Evolutionary conservation across 2,329 filamentous ascomycete species (phyloP).

Genomic region (Neophaeococcomyces mojaviensis): DNA sequence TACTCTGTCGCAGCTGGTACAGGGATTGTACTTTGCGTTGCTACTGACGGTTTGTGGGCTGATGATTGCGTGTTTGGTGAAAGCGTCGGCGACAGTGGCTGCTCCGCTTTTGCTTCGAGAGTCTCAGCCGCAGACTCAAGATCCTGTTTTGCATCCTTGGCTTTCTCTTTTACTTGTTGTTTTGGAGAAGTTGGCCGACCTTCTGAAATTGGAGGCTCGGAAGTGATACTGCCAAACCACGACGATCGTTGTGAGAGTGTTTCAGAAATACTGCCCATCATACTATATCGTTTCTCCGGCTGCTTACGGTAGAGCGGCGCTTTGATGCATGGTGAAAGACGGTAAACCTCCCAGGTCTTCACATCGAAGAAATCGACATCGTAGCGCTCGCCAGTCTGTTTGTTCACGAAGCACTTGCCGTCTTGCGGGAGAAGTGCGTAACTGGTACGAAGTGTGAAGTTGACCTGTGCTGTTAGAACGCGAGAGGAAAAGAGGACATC

Average conservation of each 20-base stretch:
- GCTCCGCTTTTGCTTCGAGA: slow-evolving; percentile 13
- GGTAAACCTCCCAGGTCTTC: slow-evolving; percentile 70
- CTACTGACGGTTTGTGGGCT: slow-evolving; percentile 25
- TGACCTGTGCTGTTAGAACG: slow-evolving; percentile 84
- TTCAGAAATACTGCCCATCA: slow-evolving; percentile 41
- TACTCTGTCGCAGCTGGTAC: slow-evolving; percentile 55
- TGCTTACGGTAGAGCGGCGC: slow-evolving; percentile 50
- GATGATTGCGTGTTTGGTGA: slow-evolving; percentile 14
- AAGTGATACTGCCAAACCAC: slow-evolving; percentile 32
- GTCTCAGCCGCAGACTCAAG: slow-evolving; percentile 23
- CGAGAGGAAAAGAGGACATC: slow-evolving; percentile 83
- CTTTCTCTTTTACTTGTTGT: background rate
- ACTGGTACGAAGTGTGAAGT: slow-evolving; percentile 82
- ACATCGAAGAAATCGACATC: slow-evolving; percentile 76
- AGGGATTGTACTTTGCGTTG: slow-evolving; percentile 42
- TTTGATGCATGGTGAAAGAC: slow-evolving; percentile 69
- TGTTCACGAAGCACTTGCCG: slow-evolving; percentile 81
- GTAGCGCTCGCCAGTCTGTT: slow-evolving; percentile 69
- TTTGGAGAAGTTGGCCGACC: background rate
- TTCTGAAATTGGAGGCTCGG: slow-evolving; percentile 25
- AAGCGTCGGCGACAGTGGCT: slow-evolving; percentile 14
- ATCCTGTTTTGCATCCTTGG: slow-evolving; percentile 18
- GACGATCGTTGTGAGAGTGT: background rate
- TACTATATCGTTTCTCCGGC: slow-evolving; percentile 30
- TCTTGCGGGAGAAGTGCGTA: slow-evolving; percentile 80